Conservation (phyloP, 441 rosid genomes). For the Cnidoscolus chayamansa region DNA sequence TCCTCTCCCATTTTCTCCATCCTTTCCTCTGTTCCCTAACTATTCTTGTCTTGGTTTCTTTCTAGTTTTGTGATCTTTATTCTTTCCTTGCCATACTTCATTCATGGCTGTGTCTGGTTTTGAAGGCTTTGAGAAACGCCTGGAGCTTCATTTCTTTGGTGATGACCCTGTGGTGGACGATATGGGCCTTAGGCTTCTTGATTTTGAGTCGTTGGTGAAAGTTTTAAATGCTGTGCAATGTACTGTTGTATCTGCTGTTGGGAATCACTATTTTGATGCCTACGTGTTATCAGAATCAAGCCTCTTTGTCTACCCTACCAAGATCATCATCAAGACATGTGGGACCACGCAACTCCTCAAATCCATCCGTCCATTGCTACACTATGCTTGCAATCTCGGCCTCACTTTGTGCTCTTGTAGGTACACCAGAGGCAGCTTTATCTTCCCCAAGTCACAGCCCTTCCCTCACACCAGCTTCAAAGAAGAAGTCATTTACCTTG, state of each 20-base stretch:
- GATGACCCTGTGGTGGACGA: constrained; percentile 30
- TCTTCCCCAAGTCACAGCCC: constrained; percentile 88
- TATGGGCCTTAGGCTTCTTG: constrained; percentile 75
- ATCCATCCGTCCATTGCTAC: constrained; percentile 74
- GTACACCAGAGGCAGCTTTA: constrained; percentile 89
- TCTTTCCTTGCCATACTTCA: too few species aligned
- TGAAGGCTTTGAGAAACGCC: constrained; percentile 89
- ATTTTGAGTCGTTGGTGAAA: constrained; percentile 59
- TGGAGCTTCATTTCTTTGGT: constrained; percentile 72
- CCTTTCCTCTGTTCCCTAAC: neutral
- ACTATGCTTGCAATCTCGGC: constrained; percentile 53
- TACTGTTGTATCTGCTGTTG: constrained; percentile 86
- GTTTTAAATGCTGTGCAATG: constrained; percentile 78
- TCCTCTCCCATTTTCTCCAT: neutral
- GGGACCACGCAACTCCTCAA: constrained; percentile 94
- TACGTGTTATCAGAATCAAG: constrained; percentile 95
- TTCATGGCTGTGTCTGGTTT: constrained; percentile 78
- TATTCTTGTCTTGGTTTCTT: constrained; percentile 5
- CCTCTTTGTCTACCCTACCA: constrained; percentile 85
- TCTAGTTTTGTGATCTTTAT: neutral
- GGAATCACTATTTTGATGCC: constrained; percentile 74
- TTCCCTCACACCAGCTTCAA: constrained; percentile 82
- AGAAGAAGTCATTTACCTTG: constrained; percentile 67
- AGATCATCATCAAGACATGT: constrained; percentile 92
- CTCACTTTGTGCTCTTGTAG: constrained; percentile 58